A percentile compares a stretch with the other conserved stretches of the same genome.
Evolutionary conservation across 805 yeast genomes (phyloP).

Genomic region (Hanseniaspora meyeri): DNA sequence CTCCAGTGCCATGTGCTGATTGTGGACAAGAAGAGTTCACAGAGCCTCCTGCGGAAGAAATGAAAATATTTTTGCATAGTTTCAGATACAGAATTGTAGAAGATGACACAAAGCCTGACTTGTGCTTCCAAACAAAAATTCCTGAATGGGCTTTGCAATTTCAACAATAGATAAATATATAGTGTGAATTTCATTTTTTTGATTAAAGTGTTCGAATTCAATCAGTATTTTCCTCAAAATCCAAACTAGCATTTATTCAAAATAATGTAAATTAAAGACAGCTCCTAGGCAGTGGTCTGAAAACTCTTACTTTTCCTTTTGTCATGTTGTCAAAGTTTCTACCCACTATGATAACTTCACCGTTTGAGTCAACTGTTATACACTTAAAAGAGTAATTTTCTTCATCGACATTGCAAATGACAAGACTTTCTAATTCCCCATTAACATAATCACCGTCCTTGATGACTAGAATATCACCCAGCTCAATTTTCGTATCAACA

Average conservation of each 20-base stretch:
- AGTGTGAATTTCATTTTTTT: background rate
- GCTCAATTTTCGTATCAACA: slow-evolving; percentile 49
- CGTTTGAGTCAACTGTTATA: slow-evolving; percentile 39
- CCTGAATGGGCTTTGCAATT: slow-evolving; percentile 37
- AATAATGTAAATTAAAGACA: slow-evolving; percentile 29
- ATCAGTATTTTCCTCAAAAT: background rate
- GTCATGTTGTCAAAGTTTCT: slow-evolving; percentile 62
- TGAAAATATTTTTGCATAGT: slow-evolving; percentile 27
- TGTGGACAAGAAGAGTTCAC: slow-evolving; percentile 21
- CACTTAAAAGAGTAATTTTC: slow-evolving; percentile 61
- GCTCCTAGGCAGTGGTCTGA: slow-evolving; percentile 62
- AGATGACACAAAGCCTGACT: slow-evolving; percentile 14
- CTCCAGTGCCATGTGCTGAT: slow-evolving; percentile 19
- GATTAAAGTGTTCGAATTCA: background rate
- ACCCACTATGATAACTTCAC: slow-evolving; percentile 45
- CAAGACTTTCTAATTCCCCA: slow-evolving; percentile 36
- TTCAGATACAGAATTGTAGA: slow-evolving; percentile 28
- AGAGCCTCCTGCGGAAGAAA: slow-evolving; percentile 21
- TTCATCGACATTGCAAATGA: slow-evolving; percentile 64
- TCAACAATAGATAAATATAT: background rate
- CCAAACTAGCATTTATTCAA: too few relatives aligned
- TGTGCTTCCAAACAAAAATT: slow-evolving; percentile 32
- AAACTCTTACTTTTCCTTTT: slow-evolving; percentile 68
- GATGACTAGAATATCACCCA: slow-evolving; percentile 77
- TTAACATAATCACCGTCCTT: slow-evolving; percentile 65